Percentiles rank a stretch among this genome's conserved stretches.
These are phyloP conservation scores for Pythium oligandrum DNA, from an alignment of 352 stramenopile species.

Conservation along the genomic window DNA sequence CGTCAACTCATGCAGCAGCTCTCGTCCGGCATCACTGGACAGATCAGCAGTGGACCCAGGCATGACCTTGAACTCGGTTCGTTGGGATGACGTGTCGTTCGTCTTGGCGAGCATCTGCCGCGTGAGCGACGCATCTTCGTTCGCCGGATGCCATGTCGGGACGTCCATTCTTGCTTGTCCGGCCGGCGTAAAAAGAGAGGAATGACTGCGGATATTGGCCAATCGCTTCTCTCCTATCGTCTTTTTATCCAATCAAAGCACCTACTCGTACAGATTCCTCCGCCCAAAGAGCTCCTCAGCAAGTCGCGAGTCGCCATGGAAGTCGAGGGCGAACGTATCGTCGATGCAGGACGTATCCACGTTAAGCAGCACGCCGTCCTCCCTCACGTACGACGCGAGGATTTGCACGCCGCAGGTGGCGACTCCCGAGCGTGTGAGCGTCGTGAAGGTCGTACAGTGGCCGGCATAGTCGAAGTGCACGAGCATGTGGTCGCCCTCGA, in stretches of 20 bases:
- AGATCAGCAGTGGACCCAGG: constrained; percentile 45
- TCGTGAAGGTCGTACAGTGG: constrained; percentile 81
- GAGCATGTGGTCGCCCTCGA: constrained; percentile 50
- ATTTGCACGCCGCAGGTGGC: constrained; percentile 62
- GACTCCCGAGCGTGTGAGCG: constrained; percentile 33
- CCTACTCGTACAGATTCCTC: constrained; percentile 32
- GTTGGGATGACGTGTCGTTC: constrained; percentile 14
- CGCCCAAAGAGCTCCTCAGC: constrained; percentile 36
- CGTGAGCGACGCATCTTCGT: constrained; percentile 39
- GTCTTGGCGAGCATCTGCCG: constrained; percentile 23
- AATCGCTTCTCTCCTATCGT: background rate
- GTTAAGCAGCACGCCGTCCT: constrained; percentile 40
- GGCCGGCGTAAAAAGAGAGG: background rate
- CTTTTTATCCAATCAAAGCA: constrained; percentile 30
- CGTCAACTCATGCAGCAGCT: constrained; percentile 50
- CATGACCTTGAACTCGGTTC: constrained; percentile 71
- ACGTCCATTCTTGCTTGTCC: constrained; percentile 44
- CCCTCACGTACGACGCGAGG: constrained; percentile 58
- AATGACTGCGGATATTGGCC: background rate
- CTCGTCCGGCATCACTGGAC: constrained; percentile 57
- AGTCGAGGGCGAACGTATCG: constrained; percentile 46
- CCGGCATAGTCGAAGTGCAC: constrained; percentile 64
- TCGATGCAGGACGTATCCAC: constrained; percentile 70
- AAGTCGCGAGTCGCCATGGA: constrained; percentile 24
- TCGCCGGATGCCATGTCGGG: constrained; percentile 69